Conservation (phyloP, 192 early-diverging fungal genomes). For the Kickxella alabastrina region DNA sequence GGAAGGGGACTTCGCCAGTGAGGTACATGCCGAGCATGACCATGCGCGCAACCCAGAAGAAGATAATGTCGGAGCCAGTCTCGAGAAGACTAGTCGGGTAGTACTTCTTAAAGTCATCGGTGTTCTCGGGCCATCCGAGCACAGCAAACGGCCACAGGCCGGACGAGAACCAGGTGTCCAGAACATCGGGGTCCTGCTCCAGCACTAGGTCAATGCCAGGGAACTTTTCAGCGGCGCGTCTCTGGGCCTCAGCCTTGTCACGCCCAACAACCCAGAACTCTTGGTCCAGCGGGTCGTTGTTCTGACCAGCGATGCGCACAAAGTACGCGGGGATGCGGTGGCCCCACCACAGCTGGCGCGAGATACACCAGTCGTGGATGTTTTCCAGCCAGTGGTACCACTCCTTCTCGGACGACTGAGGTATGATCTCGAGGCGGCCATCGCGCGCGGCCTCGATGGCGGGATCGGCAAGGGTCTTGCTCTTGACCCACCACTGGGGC, state of each 20-base stretch:
- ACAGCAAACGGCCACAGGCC: slow-evolving; percentile 98
- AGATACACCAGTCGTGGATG: slow-evolving; percentile 98
- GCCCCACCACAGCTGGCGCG: slow-evolving; percentile 99
- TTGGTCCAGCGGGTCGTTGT: slow-evolving; percentile 53
- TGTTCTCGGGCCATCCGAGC: slow-evolving; percentile 94
- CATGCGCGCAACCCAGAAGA: slow-evolving; percentile 99
- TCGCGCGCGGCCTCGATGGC: slow-evolving; percentile 78
- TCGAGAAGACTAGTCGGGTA: slow-evolving; percentile 91
- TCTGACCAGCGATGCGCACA: slow-evolving; percentile 70
- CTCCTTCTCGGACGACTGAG: slow-evolving; percentile 82
- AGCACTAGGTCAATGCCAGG: slow-evolving; percentile 73
- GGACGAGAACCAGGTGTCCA: slow-evolving; percentile 99
- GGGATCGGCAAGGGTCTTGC: slow-evolving; percentile 78
- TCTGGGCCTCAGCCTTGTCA: slow-evolving; percentile 67
- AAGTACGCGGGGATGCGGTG: slow-evolving; percentile 95
- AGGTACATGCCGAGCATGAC: slow-evolving; percentile 97
- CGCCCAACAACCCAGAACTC: slow-evolving; percentile 87
- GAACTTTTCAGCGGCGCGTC: slow-evolving; percentile 75
- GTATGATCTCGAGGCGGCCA: slow-evolving; percentile 79
- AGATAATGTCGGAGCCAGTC: slow-evolving; percentile 98
- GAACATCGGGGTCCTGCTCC: slow-evolving; percentile 94
- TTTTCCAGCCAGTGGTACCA: slow-evolving; percentile 96
- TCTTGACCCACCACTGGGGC: slow-evolving; percentile 99
- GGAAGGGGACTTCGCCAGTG: slow-evolving; percentile 94
- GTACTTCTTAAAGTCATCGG: slow-evolving; percentile 76